These are phyloP conservation scores for Cyclotella kingstonii DNA, from an alignment of 108 stramenopile genomes.

Conservation along the genomic window DNA sequence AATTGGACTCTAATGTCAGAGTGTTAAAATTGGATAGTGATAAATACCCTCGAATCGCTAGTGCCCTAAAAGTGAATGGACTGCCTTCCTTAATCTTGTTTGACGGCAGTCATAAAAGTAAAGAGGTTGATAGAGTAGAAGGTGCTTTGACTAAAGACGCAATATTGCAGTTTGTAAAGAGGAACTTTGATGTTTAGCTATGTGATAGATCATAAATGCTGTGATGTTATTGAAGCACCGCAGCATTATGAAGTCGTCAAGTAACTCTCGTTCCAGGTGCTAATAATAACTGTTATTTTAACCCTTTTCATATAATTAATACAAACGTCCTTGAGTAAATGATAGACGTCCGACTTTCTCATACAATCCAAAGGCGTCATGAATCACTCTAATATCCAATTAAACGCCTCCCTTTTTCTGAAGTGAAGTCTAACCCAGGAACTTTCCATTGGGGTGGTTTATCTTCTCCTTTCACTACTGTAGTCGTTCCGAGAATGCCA, in stretches of 20 bases:
- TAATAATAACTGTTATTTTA: too few relatives aligned
- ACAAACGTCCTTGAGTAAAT: too few relatives aligned
- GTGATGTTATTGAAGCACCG: neutral
- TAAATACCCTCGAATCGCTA: constrained; percentile 55
- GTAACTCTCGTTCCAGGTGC: neutral
- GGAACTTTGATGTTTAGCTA: constrained; percentile 6
- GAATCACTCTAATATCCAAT: constrained; percentile 55
- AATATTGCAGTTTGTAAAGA: constrained; percentile 55
- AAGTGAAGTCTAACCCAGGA: constrained; percentile 76
- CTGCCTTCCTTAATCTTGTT: constrained; percentile 50
- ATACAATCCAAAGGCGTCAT: neutral
- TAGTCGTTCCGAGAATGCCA: constrained; percentile 67
- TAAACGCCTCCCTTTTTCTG: constrained; percentile 58
- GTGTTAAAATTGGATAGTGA: constrained; percentile 85
- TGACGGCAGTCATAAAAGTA: constrained; percentile 48
- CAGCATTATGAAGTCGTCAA: neutral
- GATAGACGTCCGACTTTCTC: too few relatives aligned
- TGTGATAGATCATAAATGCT: neutral
- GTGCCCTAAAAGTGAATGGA: constrained; percentile 48
- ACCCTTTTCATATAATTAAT: too few relatives aligned
- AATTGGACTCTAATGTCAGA: constrained; percentile 58
- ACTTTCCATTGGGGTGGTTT: constrained; percentile 66
- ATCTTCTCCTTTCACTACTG: constrained; percentile 83
- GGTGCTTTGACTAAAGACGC: constrained; percentile 75
- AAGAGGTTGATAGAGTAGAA: constrained; percentile 58